Base-by-base conservation (phyloP, 352 stramenopile genomes). In the Globisporangium splendens region DNA sequence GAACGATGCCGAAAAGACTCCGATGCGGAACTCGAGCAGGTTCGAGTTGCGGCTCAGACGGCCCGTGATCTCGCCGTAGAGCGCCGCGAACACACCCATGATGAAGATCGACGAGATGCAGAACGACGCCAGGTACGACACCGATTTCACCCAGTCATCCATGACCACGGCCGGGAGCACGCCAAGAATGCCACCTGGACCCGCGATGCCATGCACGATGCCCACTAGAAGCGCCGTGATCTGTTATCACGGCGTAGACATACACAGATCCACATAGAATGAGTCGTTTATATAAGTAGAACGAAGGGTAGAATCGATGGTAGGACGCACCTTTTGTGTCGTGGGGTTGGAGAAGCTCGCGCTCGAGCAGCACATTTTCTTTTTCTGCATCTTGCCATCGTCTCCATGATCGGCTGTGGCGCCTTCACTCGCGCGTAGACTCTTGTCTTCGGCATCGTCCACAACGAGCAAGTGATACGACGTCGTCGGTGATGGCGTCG, bases 11-110 rank as follows among this genome's bases (percentile, higher is more conserved):
- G 81, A 91, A 62, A 91, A 86, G 39, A 94, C 66, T 33, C 77
- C 79, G 50, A 96, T 79, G 17, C 75, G 69, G 63, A 89, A 83
- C 55, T 89, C 79, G 17, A 90, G 62, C 13, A 76, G 48, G 18
- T 71, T 22, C 52, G 83, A 89, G 43, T 79, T 73, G 44, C 77
- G 70, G 24, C 74, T 70, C 52, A 88, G 52, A 33, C 75, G 77
- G 21, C 74, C 73, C 15, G 82, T 92, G 51, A 77, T 46, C 50
- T 88, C 82, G 33, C 91, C 88, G 60, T 96, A 97, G 4, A 91
- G 62, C 13, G 79, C 75, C 10, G 91, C 86, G 74, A 97, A 98
- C 4, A 81, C 70, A 43, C 88, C 91, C 91, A 98, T 98, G 43
- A 93, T 92, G 13, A 96, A 66, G 31, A 91, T 96, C n/a, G 75